These are phyloP conservation scores for Cadophora sp. DNA, from an alignment of 2,329 filamentous ascomycete genomes.

Conservation along the genomic window DNA sequence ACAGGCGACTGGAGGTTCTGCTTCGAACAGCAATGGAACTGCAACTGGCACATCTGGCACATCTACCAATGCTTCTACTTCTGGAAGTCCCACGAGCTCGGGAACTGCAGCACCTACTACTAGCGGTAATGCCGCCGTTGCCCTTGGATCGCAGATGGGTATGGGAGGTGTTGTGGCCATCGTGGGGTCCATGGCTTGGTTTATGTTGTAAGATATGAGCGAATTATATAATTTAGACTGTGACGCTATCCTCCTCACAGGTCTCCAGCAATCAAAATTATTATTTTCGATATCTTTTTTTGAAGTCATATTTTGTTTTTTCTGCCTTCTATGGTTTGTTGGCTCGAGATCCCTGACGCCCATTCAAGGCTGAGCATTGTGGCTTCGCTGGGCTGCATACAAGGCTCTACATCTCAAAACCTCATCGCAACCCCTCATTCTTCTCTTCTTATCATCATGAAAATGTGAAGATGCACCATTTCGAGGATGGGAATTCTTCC, in stretches of 20 bases:
- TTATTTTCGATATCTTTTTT: not conserved
- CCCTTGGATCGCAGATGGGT: not conserved
- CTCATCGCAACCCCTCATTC: not conserved
- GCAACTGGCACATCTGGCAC: slow-evolving; percentile 8
- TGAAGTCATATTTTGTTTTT: too few relatives aligned
- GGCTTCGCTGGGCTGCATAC: not conserved
- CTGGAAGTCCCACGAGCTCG: slow-evolving; percentile 6
- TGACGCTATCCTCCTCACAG: not conserved
- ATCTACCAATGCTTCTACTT: not conserved
- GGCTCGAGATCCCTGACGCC: not conserved
- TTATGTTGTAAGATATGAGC: slow-evolving; percentile 4
- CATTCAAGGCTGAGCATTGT: not conserved
- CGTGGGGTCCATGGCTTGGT: not conserved
- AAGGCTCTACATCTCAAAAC: not conserved
- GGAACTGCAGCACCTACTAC: slow-evolving; percentile 8
- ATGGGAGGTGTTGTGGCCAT: not conserved
- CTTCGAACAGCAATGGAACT: slow-evolving; percentile 42
- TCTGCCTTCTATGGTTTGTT: not conserved
- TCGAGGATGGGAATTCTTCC: not conserved
- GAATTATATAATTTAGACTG: too few relatives aligned
- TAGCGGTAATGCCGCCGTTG: not conserved
- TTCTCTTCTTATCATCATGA: not conserved
- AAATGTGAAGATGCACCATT: too few relatives aligned
- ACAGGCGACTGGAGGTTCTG: slow-evolving; percentile 49
- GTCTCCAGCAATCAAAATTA: too few relatives aligned